Conservation (phyloP, 441 rosid species). For the Pelargonium australe region DNA sequence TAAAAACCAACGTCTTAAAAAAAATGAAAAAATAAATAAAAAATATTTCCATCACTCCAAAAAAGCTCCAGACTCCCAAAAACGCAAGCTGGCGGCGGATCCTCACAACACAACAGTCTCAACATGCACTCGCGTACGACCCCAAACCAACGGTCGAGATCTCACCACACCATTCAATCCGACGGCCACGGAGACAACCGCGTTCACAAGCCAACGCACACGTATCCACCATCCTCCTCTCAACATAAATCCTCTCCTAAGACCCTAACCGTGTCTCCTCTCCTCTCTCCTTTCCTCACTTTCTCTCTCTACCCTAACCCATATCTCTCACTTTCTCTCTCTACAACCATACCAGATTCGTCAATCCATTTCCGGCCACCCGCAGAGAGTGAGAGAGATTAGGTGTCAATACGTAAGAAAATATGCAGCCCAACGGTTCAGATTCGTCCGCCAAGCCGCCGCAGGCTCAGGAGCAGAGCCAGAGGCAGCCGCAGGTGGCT, state of each 20-base stretch:
- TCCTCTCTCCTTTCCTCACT: too few species aligned
- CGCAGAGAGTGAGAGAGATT: too few species aligned
- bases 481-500: slow-evolving; percentile 30
- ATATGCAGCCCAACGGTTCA: slow-evolving; percentile 53
- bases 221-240: slow-evolving; percentile 22
- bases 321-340: slow-evolving; percentile 20
- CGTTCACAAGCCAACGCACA: slow-evolving; percentile 31
- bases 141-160: slow-evolving; percentile 37
- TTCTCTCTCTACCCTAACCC: slow-evolving; percentile 2
- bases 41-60: background rate
- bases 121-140: background rate
- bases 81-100: slow-evolving; percentile 49
- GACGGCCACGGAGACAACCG: slow-evolving; percentile 38
- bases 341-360: slow-evolving; percentile 14
- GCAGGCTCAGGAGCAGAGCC: slow-evolving; percentile 19
- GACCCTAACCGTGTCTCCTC: slow-evolving; percentile 35
- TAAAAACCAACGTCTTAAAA: too few species aligned
- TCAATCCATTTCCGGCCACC: too few species aligned
- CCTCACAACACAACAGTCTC: background rate
- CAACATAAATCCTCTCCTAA: slow-evolving; percentile 30
- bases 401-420: slow-evolving; percentile 15
- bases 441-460: slow-evolving; percentile 36
- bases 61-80: slow-evolving; percentile 4
- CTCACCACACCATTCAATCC: slow-evolving; percentile 26
- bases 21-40: too few species aligned